Conservation (phyloP, 305 asterid genomes). For the Lippia alba region DNA sequence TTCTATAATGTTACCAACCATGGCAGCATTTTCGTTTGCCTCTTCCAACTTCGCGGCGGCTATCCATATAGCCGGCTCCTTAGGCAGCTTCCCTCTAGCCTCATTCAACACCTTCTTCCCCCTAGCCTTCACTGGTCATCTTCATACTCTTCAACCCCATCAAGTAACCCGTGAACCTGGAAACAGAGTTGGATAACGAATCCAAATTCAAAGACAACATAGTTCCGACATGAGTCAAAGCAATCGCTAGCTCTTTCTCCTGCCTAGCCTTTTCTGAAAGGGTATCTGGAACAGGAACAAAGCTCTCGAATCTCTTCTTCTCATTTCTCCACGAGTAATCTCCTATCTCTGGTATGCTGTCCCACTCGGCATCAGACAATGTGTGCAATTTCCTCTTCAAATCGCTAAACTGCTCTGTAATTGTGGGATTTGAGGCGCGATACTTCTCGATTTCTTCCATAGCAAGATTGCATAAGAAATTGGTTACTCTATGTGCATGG, state of each 20-base stretch:
- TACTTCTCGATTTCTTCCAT: slow-evolving; percentile 80
- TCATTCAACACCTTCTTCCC: slow-evolving; percentile 80
- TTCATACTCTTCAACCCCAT: too few relatives aligned
- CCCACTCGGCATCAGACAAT: slow-evolving; percentile 75
- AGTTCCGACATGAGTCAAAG: slow-evolving; percentile 91
- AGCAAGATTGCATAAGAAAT: too few relatives aligned
- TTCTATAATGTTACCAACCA: slow-evolving; percentile 80
- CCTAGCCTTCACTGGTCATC: too few relatives aligned
- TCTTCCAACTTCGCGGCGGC: slow-evolving; percentile 93
- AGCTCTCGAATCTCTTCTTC: slow-evolving; percentile 89
- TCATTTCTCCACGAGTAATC: slow-evolving; percentile 79
- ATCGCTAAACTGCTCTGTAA: slow-evolving; percentile 87
- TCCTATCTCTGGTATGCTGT: slow-evolving; percentile 83
- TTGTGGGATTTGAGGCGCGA: slow-evolving; percentile 79
- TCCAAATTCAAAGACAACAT: too few relatives aligned
- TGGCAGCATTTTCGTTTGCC: slow-evolving; percentile 68
- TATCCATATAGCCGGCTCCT: slow-evolving; percentile 91
- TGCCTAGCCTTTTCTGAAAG: slow-evolving; percentile 90
- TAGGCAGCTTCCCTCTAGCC: slow-evolving; percentile 82
- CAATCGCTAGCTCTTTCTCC: slow-evolving; percentile 83
- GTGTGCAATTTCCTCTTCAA: slow-evolving; percentile 77
- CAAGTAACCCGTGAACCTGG: too few relatives aligned
- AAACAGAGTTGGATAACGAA: too few relatives aligned
- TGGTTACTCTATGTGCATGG: too few relatives aligned
- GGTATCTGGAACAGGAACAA: slow-evolving; percentile 85